These are phyloP conservation scores for Kodamaea restingae DNA, from an alignment of 805 yeast genomes.

Conservation along the genomic window DNA sequence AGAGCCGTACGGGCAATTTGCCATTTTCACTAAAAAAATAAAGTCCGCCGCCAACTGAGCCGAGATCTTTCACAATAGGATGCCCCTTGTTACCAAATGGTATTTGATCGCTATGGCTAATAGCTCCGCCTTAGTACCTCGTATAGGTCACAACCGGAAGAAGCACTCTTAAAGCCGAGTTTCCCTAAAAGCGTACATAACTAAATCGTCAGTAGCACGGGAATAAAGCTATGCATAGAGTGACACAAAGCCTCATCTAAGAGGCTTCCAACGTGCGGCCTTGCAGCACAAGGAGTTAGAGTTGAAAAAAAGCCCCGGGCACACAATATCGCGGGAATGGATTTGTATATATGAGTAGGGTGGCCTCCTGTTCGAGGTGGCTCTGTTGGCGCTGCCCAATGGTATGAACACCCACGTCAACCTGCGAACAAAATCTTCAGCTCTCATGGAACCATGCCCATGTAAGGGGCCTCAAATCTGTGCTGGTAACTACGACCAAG, in stretches of 20 bases:
- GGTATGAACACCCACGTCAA: not conserved
- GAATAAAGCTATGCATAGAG: not conserved
- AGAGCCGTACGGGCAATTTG: not conserved
- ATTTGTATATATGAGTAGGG: not conserved
- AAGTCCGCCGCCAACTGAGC: not conserved
- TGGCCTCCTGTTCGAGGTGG: not conserved
- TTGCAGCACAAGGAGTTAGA: not conserved
- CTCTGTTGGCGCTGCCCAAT: constrained; percentile 1
- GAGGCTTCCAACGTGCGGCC: not conserved
- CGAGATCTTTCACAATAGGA: too few species aligned
- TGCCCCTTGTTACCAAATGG: too few species aligned
- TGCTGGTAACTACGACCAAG: not conserved
- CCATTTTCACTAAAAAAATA: not conserved
- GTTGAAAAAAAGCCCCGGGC: not conserved
- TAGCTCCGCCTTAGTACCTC: too few species aligned
- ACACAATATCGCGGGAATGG: not conserved
- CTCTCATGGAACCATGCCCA: not conserved
- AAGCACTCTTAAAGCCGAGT: too few species aligned
- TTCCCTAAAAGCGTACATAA: not conserved
- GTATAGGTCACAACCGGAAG: too few species aligned
- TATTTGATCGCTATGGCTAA: too few species aligned
- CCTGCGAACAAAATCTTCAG: not conserved
- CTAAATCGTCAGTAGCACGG: not conserved
- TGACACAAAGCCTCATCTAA: not conserved
- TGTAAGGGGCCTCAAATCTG: not conserved